These are phyloP conservation scores for Leptomonas pyrrhocoris DNA, from an alignment of 208 protist genomes.

Conservation along the genomic window DNA sequence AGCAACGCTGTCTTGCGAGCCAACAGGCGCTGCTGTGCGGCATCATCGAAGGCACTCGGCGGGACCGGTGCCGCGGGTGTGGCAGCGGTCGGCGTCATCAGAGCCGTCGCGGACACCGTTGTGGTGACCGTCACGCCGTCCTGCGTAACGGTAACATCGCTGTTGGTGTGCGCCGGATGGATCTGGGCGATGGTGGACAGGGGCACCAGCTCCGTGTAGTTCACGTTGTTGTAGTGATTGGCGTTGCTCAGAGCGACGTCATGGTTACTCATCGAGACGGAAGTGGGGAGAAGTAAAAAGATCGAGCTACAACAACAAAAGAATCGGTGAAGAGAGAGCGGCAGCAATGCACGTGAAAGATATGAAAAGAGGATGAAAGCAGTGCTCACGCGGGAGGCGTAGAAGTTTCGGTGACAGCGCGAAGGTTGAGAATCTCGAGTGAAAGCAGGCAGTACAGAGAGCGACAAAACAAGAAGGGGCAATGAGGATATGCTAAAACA, in stretches of 20 bases:
- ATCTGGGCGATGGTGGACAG: conserved; percentile 22
- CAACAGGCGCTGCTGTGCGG: conserved; percentile 14
- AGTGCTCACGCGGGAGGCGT: no score
- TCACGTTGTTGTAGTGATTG: conserved; percentile 37
- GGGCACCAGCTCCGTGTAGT: conserved; percentile 24
- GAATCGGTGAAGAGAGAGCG: background rate
- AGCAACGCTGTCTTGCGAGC: conserved; percentile 19
- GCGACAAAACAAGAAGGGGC: background rate
- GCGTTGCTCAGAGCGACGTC: conserved; percentile 42
- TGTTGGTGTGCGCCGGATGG: background rate
- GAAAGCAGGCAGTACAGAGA: conserved; percentile 2
- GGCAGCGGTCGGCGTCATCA: background rate
- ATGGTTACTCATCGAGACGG: conserved; percentile 39
- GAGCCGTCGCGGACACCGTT: conserved; percentile 17
- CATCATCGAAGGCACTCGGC: background rate
- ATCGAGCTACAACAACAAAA: background rate
- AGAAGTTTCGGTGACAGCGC: no score
- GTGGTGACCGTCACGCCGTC: conserved; percentile 6
- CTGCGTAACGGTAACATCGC: background rate
- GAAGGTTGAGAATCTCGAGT: no score
- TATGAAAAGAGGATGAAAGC: no score
- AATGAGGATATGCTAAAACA: background rate
- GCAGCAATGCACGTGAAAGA: background rate
- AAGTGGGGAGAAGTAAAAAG: background rate
- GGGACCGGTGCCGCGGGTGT: background rate